These are phyloP conservation scores for Pinus tabuliformis DNA, from an alignment of 75 land plant genomes.

Conservation along the genomic window DNA sequence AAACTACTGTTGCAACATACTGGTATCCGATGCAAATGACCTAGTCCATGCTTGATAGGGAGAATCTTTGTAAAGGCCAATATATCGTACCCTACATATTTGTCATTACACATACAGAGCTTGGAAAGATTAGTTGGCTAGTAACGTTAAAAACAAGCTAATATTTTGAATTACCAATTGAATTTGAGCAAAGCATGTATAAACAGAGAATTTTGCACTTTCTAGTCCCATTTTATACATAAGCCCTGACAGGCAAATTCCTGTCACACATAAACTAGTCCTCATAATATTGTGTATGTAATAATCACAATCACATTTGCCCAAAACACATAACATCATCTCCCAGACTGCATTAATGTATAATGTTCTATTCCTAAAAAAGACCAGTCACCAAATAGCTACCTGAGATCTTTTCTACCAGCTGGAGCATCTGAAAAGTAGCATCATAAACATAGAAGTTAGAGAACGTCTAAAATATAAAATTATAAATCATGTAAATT, in stretches of 20 bases:
- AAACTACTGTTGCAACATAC: slow-evolving; percentile 15
- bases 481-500: slow-evolving; percentile 12
- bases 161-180: background rate
- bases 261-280: background rate
- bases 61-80: slow-evolving; percentile 11
- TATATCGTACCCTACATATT: slow-evolving; percentile 27
- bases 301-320: background rate
- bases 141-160: background rate
- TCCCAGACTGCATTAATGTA: background rate
- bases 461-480: background rate
- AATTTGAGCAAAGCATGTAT: background rate
- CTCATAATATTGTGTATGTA: background rate
- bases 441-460: background rate
- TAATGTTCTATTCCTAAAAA: background rate
- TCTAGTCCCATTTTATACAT: background rate
- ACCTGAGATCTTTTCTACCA: background rate
- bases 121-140: background rate
- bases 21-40: slow-evolving; percentile 44
- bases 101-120: background rate
- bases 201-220: background rate
- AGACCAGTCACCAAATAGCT: background rate
- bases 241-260: background rate
- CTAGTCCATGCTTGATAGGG: slow-evolving; percentile 28
- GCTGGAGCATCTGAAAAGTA: slow-evolving; percentile 4
- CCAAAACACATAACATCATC: background rate